Base-by-base conservation (phyloP, 1,139 yeast species). In the Magnusiomyces sp. region DNA sequence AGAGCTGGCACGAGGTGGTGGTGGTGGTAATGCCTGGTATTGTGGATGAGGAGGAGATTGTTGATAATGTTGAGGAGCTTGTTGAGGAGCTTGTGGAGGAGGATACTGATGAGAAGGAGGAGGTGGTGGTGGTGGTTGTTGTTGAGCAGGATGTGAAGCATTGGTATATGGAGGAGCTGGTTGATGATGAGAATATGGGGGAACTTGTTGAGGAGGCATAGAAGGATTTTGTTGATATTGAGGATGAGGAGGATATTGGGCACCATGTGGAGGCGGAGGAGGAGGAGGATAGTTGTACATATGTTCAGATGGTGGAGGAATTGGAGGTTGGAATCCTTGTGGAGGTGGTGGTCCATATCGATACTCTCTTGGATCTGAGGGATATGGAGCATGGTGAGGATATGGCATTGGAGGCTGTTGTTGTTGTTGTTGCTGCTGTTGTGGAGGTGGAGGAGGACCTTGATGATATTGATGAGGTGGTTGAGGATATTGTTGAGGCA, bases 151-250 rank as follows among this genome's bases (percentile, higher is more conserved):
- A 14, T 37, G 46, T 19, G 41, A 51, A 37, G 50, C 34, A 11
- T 27, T 46, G n/a, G 23, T 20, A 16, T 43, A 42, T 46, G 31
- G 49, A 2, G 27, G 50, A 13, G 17, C 19, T 9, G 31, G 43
- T 14, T 7, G 56, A 27, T 37, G 51, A 39, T 50, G 57, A 33
- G 40, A 57, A 14, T 43, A 53, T 39, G 43, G 55, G 10, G 47
- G 53, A 13, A 47, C 56, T 13, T 38, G 56, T 29, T 44, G 53
- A 38, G 47, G 56, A 36, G 31, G 45, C 11, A 40, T 51, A 27
- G 49, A 56, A 13, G 45, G 50, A 13, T 48, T 53, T 37, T 47
- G 56, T 39, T 46, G 55, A 39, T 53, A 56, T 40, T 40, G 53
- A 10, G 49, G 56, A 13, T 34, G 40, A 10, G 19, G 44, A 7